Base-by-base conservation (phyloP, 108 stramenopile species). In the Tribonema minus region DNA sequence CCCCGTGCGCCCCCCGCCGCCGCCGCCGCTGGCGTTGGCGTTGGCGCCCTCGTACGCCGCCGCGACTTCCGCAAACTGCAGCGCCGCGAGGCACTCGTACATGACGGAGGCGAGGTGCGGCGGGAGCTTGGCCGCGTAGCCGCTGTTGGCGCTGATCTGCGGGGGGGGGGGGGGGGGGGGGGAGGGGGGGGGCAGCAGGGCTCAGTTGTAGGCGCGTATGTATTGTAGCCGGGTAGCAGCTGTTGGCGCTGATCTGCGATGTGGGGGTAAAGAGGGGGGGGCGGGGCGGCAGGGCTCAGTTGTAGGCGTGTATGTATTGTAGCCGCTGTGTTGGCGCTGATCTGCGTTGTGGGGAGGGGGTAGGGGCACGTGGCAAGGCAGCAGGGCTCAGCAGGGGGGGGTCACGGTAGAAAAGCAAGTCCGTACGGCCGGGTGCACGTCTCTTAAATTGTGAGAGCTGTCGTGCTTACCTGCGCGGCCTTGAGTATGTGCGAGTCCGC, bases 401-500 rank as follows among this genome's bases (percentile, higher is more conserved):
- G n/a, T n/a, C n/a, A n/a, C n/a, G n/a, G n/a, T n/a, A n/a, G n/a
- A n/a, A n/a, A n/a, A n/a, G n/a, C n/a, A n/a, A n/a, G n/a, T n/a
- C n/a, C n/a, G n/a, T n/a, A n/a, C n/a, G n/a, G n/a, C n/a, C n/a
- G n/a, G n/a, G n/a, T n/a, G n/a, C n/a, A n/a, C n/a, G n/a, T n/a
- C n/a, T n/a, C n/a, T n/a, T n/a, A n/a, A n/a, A n/a, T n/a, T n/a
- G n/a, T n/a, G n/a, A n/a, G n/a, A n/a, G n/a, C n/a, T n/a, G n/a
- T n/a, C n/a, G n/a, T n/a, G n/a, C n/a, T n/a, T 20, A 54, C 46
- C 68, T 79, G 77, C 61, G 67, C 61, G 31, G 77, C 77, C 68
- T 79, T 79, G 68, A 79, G 77, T 26, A 79, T 79, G 68, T 79
- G 77, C 68, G 68, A 61, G 68, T 79, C 77, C 5, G 39, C 58